Conservation (phyloP, 352 stramenopile genomes). For the Phytophthora colocasiae region DNA sequence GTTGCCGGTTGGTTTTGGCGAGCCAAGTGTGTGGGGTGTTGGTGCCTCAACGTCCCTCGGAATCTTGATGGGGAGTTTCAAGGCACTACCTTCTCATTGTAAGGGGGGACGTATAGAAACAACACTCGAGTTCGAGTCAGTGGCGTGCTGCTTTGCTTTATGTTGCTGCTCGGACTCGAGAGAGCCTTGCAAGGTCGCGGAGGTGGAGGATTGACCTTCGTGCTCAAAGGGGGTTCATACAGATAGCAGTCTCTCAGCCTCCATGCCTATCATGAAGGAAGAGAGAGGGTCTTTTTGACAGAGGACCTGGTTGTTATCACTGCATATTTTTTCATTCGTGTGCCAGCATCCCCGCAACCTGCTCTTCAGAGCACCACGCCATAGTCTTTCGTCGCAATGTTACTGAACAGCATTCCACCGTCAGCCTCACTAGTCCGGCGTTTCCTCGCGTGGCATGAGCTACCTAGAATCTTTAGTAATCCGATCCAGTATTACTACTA, state of each 20-base stretch:
- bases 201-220: conserved; percentile 64
- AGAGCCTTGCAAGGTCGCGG: conserved; percentile 57
- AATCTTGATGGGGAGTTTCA: conserved; percentile 85
- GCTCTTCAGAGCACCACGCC: conserved; percentile 21
- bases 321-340: conserved; percentile 27
- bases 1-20: conserved; percentile 75
- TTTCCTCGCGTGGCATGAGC: conserved; percentile 45
- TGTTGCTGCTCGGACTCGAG: conserved; percentile 17
- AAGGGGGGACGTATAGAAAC: conserved; percentile 70
- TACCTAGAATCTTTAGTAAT: conserved; percentile 83
- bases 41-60: conserved; percentile 52
- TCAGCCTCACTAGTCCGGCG: conserved; percentile 22
- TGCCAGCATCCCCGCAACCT: conserved; percentile 35
- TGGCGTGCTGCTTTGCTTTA: conserved; percentile 2
- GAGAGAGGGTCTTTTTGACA: conserved; percentile 29
- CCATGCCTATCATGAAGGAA: conserved; percentile 5
- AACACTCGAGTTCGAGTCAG: conserved; percentile 11
- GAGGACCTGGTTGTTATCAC: conserved; percentile 13
- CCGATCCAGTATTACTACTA: conserved; percentile 73
- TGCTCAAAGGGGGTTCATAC: conserved; percentile 80
- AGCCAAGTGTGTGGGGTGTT: conserved; percentile 53
- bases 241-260: conserved; percentile 33
- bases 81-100: conserved; percentile 86
- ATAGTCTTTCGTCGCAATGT: conserved; percentile 25
- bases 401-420: conserved; percentile 8